Evolutionary conservation across 2,329 filamentous ascomycete species (phyloP).

Genomic region (Xylariaceae sp.): DNA sequence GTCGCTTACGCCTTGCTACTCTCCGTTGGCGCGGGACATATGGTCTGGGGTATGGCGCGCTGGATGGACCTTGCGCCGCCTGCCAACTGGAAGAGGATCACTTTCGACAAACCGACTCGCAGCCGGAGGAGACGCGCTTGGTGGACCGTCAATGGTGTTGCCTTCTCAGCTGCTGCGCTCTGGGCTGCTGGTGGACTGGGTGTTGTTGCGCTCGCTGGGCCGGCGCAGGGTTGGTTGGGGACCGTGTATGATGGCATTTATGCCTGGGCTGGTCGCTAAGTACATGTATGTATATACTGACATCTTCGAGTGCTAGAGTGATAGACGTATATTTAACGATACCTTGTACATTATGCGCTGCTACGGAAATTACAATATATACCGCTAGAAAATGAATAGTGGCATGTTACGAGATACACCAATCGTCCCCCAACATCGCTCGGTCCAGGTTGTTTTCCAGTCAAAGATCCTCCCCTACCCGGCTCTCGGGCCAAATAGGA

Average conservation of each 20-base stretch:
- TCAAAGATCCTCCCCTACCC: too few species aligned
- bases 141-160: slow-evolving; percentile 66
- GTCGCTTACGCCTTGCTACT: slow-evolving; percentile 67
- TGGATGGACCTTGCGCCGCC: slow-evolving; percentile 68
- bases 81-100: slow-evolving; percentile 46
- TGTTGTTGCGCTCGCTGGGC: slow-evolving; percentile 68
- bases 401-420: too few species aligned
- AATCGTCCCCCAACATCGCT: too few species aligned
- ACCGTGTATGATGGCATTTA: slow-evolving; percentile 74
- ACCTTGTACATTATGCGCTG: background rate
- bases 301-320: too few species aligned
- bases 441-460: too few species aligned
- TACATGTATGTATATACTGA: background rate
- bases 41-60: slow-evolving; percentile 79
- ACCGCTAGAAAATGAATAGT: too few species aligned
- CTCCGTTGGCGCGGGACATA: slow-evolving; percentile 66
- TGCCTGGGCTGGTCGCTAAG: slow-evolving; percentile 15
- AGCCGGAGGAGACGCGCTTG: slow-evolving; percentile 60
- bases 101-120: slow-evolving; percentile 48
- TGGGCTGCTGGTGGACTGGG: slow-evolving; percentile 82
- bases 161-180: slow-evolving; percentile 53
- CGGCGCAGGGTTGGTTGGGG: slow-evolving; percentile 72
- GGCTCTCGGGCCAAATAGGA: too few species aligned
- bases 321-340: too few species aligned
- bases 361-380: too few species aligned